Evolutionary conservation across 441 rosid species (phyloP), one percentile per base, ranked within the genome.

Genomic region (Gossypium aridum): DNA sequence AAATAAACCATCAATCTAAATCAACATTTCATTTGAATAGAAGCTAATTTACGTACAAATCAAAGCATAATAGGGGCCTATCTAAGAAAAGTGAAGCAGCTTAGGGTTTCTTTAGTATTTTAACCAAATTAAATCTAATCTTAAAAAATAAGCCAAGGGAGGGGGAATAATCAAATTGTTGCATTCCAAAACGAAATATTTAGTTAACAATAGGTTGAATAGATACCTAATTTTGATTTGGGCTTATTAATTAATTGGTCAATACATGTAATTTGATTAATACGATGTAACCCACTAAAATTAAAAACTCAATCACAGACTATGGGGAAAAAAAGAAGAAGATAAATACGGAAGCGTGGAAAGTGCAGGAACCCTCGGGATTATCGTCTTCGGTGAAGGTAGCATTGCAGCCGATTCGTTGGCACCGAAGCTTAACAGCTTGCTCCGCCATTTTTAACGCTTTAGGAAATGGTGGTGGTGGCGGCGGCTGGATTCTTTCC

Each of bases 351-450:
- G 91, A 84, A 16, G 82, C 89, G 68, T 93, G 99, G 75, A 85
- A 95, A 2, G 79, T 84, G 79, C 99, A 95, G 82, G 98, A 89
- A 75, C 83, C 97, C 64, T 91, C 97, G 0, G 92, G 92, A 78
- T 92, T 95, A 70, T 95, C 91, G 47, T 87, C 91, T 5, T 80
- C 90, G 72, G 95, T 87, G 90, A 95, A 95, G 59, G 77, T 80
- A 65, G 92, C 91, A 81, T 88, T 49, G 91, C 99, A 95, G 77
- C 99, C 95, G 75, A 92, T 90, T 76, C 98, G 87, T 87, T 92
- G 97, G 85, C 99, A 95, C 28, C 72, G 92, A 28, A 86, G 82
- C 80, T 76, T 83, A 13, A 65, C 83, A 76, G 80, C 71, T 63
- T 68, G 71, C 62, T 34, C 83, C 65, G 78, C 83, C 88, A 82